phyloP scores from a whole-genome alignment of 2,329 filamentous ascomycete genomes.

The Xylariaceae sp. region DNA sequence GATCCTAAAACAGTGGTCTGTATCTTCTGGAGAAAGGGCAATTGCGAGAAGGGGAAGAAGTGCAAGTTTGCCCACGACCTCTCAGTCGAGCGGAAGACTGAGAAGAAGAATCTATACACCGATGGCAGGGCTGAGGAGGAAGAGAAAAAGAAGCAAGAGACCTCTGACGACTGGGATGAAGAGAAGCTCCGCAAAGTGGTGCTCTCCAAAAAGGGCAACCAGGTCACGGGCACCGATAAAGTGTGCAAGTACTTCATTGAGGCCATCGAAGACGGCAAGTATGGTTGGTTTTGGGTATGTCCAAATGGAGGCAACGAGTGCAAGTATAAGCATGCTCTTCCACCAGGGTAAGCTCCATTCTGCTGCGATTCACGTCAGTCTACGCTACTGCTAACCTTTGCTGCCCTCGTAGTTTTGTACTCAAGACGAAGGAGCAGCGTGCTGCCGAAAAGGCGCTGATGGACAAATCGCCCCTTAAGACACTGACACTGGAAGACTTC shows the following conservation, averaged over 20 bases:
- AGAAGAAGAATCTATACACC: slow-evolving; percentile 87
- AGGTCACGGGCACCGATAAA: slow-evolving; percentile 90
- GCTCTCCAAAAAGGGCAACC: slow-evolving; percentile 93
- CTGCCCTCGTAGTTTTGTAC: slow-evolving; percentile 85
- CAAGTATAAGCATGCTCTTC: slow-evolving; percentile 96
- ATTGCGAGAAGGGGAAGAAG: slow-evolving; percentile 94
- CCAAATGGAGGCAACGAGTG: slow-evolving; percentile 95
- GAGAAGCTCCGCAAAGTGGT: slow-evolving; percentile 89
- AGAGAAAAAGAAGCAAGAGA: slow-evolving; percentile 79
- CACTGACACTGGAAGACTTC: slow-evolving; percentile 94
- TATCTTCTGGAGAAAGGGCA: slow-evolving; percentile 94
- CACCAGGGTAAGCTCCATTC: slow-evolving; percentile 66
- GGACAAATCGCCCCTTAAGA: slow-evolving; percentile 93
- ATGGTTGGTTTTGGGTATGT: slow-evolving; percentile 98
- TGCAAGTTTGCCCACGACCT: slow-evolving; percentile 97
- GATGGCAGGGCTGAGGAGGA: slow-evolving; percentile 70
- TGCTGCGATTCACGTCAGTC: neutral
- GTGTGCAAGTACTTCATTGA: slow-evolving; percentile 99
- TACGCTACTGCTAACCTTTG: slow-evolving; percentile 14
- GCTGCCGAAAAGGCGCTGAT: slow-evolving; percentile 91
- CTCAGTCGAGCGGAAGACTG: slow-evolving; percentile 79
- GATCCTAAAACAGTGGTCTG: slow-evolving; percentile 97
- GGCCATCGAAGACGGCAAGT: slow-evolving; percentile 96
- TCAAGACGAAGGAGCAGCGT: slow-evolving; percentile 96
- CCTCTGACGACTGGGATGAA: slow-evolving; percentile 95